Evolutionary conservation across 139 green algal species (phyloP).

Genomic region (Mesotaenium endlicherianum): DNA sequence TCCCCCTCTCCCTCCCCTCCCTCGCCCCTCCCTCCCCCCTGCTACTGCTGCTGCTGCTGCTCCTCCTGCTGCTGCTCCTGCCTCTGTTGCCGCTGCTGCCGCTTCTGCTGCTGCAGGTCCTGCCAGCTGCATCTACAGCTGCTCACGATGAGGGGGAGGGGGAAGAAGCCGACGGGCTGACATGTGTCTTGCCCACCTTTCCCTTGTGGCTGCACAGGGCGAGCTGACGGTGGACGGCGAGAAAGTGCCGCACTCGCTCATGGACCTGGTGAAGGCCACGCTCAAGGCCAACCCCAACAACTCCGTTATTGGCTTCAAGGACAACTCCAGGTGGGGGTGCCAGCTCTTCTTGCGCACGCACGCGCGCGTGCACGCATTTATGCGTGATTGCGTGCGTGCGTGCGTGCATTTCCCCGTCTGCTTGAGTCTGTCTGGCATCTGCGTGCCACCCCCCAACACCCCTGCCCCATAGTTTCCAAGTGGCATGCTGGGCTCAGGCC

Average conservation of each 20-base stretch:
- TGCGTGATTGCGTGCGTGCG: too few relatives aligned
- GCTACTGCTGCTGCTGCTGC: too few relatives aligned
- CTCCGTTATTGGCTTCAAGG: constrained; percentile 96
- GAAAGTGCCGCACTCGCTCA: constrained; percentile 65
- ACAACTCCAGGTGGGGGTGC: constrained; percentile 92
- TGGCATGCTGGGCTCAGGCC: too few relatives aligned
- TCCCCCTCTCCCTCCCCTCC: neutral
- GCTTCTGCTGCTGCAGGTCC: neutral
- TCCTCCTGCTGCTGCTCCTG: neutral
- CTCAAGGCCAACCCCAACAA: constrained; percentile 82
- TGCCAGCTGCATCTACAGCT: too few relatives aligned
- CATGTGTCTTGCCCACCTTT: neutral
- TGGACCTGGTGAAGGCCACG: constrained; percentile 81
- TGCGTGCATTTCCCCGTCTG: too few relatives aligned
- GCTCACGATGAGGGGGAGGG: too few relatives aligned
- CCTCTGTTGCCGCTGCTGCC: neutral
- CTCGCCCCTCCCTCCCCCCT: neutral
- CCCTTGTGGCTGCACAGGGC: constrained; percentile 60
- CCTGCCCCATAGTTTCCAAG: too few relatives aligned
- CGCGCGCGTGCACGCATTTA: too few relatives aligned
- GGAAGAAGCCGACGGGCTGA: too few relatives aligned
- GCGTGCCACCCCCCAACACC: too few relatives aligned
- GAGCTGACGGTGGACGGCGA: constrained; percentile 88
- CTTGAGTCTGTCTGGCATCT: too few relatives aligned
- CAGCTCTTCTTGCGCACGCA: too few relatives aligned